These are phyloP conservation scores for Cladosporium cucumerinum DNA, from an alignment of 2,329 filamentous ascomycete species.

Conservation along the genomic window DNA sequence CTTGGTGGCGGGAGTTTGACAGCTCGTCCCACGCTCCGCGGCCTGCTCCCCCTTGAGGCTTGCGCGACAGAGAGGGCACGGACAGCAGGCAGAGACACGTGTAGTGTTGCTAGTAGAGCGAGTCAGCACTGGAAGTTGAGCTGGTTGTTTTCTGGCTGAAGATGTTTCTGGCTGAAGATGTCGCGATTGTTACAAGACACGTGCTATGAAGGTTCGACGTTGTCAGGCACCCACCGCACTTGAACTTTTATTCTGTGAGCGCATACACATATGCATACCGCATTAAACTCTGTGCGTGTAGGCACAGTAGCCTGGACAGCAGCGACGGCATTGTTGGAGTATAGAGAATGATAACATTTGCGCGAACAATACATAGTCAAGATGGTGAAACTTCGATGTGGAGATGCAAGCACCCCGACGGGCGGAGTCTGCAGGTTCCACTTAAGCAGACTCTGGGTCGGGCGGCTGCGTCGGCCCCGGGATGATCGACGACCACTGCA, in stretches of 20 bases:
- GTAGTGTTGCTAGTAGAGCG: background rate
- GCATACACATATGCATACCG: background rate
- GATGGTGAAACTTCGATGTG: slow-evolving; percentile 9
- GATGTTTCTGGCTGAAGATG: no score
- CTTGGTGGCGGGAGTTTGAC: background rate
- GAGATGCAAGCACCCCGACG: background rate
- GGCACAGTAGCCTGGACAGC: background rate
- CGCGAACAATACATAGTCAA: background rate
- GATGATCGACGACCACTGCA: slow-evolving; percentile 2
- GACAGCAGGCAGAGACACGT: background rate
- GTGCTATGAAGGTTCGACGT: background rate
- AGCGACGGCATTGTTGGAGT: background rate
- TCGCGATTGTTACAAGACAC: background rate
- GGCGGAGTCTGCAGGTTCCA: background rate
- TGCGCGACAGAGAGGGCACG: background rate
- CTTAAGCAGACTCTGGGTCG: background rate
- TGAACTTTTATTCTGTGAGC: background rate
- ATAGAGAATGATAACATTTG: background rate
- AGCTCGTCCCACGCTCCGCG: background rate
- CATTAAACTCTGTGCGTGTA: background rate
- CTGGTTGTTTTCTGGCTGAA: background rate
- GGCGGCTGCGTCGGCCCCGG: background rate
- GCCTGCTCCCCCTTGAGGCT: background rate
- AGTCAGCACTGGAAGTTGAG: background rate
- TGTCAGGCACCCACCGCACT: background rate